phyloP scores from a whole-genome alignment of 768 basidiomycete genomes.

The Lentinula lateritia region DNA sequence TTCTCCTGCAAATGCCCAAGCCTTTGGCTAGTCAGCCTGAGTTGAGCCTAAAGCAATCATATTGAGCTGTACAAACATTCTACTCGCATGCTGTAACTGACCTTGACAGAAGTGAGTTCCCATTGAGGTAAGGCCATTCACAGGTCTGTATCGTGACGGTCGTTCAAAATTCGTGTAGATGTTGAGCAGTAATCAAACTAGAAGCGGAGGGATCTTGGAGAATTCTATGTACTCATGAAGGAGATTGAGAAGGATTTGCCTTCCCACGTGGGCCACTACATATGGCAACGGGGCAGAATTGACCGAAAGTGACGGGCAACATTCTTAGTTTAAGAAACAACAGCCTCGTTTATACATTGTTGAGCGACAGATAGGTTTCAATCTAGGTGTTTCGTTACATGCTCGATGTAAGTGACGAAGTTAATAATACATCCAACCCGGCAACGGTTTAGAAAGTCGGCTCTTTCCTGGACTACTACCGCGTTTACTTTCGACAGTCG shows the following conservation, averaged over 20 bases:
- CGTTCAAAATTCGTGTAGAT: background rate
- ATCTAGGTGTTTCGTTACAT: background rate
- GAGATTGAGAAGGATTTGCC: background rate
- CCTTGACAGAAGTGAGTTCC: conserved; percentile 33
- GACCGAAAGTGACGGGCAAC: background rate
- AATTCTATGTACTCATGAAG: background rate
- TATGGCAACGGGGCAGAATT: background rate
- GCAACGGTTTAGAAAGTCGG: conserved; percentile 3
- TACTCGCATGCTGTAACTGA: conserved; percentile 10
- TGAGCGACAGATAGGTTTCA: background rate
- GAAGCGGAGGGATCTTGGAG: background rate
- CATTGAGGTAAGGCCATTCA: conserved; percentile 16
- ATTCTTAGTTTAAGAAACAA: background rate
- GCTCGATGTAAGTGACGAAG: background rate
- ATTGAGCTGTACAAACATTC: background rate
- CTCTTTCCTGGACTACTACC: background rate
- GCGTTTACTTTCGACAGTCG: background rate
- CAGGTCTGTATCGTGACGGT: conserved; percentile 6
- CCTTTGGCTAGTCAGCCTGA: conserved; percentile 57
- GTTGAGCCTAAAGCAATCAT: conserved; percentile 41
- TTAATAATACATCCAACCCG: conserved; percentile 2
- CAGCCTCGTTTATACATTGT: background rate
- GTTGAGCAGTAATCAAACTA: background rate
- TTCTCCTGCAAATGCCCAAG: conserved; percentile 68
- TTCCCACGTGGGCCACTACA: background rate